These are phyloP conservation scores for Mycena epipterygia DNA, from an alignment of 768 basidiomycete species.

Conservation along the genomic window DNA sequence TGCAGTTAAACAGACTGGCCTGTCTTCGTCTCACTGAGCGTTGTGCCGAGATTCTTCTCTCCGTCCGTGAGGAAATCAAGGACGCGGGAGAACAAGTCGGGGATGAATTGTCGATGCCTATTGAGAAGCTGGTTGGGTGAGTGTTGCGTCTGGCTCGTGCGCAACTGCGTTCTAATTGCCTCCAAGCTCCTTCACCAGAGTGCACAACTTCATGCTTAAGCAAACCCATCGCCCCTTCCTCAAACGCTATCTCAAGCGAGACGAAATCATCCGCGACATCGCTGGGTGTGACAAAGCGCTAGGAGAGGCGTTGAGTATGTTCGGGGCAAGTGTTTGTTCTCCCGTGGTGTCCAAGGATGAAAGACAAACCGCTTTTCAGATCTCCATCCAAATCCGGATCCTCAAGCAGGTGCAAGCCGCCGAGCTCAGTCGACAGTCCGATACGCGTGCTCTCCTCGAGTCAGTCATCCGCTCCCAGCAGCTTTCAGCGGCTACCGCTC, in stretches of 20 bases:
- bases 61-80: slow-evolving; percentile 65
- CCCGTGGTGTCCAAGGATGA: slow-evolving; percentile 3
- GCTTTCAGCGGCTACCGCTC: slow-evolving; percentile 1
- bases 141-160: slow-evolving; percentile 25
- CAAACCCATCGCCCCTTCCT: slow-evolving; percentile 79
- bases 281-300: slow-evolving; percentile 64
- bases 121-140: slow-evolving; percentile 60
- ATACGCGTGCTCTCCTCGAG: slow-evolving; percentile 54
- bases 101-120: slow-evolving; percentile 59
- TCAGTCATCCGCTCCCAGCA: slow-evolving; percentile 32
- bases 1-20: slow-evolving; percentile 67
- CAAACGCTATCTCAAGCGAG: slow-evolving; percentile 82
- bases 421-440: slow-evolving; percentile 56
- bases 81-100: slow-evolving; percentile 59
- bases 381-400: slow-evolving; percentile 64
- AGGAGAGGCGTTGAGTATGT: slow-evolving; percentile 70
- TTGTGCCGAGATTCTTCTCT: slow-evolving; percentile 69
- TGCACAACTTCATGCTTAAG: slow-evolving; percentile 47
- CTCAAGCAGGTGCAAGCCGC: slow-evolving; percentile 63
- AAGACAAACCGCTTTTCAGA: slow-evolving; percentile 35
- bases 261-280: slow-evolving; percentile 73
- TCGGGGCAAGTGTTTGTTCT: slow-evolving; percentile 55
- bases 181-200: slow-evolving; percentile 26
- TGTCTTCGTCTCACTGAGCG: slow-evolving; percentile 74
- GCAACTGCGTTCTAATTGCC: not conserved